Percentiles rank a stretch among this genome's conserved stretches.
phyloP scores from a whole-genome alignment of 83 land plant genomes.

The Diphasiastrum complanatum region DNA sequence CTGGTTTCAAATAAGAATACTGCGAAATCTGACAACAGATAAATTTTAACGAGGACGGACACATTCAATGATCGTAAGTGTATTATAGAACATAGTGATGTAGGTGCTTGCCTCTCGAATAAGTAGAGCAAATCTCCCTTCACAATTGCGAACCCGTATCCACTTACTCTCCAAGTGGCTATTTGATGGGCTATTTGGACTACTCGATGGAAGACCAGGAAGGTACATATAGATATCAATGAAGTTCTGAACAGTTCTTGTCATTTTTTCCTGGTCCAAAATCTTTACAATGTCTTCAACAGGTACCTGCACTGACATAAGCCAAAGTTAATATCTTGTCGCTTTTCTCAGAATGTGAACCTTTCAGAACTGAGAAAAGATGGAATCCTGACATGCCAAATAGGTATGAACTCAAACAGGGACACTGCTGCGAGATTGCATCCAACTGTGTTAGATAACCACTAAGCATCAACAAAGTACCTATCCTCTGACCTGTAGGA shows the following conservation, averaged over 20 bases:
- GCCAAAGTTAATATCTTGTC: neutral
- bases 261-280: conserved; percentile 65
- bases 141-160: conserved; percentile 93
- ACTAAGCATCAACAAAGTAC: no score
- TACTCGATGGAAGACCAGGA: conserved; percentile 66
- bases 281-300: conserved; percentile 70
- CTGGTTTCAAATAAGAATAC: conserved; percentile 7
- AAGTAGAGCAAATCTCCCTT: conserved; percentile 92
- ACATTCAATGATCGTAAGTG: neutral
- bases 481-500: no score
- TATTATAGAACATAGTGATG: neutral
- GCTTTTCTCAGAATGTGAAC: no score
- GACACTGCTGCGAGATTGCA: no score
- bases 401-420: no score
- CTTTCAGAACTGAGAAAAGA: no score
- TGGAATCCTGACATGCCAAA: no score
- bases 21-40: neutral
- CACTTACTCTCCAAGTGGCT: conserved; percentile 93
- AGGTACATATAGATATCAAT: conserved; percentile 81
- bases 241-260: conserved; percentile 81
- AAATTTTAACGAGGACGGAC: neutral
- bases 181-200: no score
- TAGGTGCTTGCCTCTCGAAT: conserved; percentile 73
- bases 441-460: no score
- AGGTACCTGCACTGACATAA: conserved; percentile 46